Evolutionary conservation across 1,284 basidiomycete genomes (phyloP), one percentile per base, ranked within the genome.

Genomic region (Pisolithus thermaeus): DNA sequence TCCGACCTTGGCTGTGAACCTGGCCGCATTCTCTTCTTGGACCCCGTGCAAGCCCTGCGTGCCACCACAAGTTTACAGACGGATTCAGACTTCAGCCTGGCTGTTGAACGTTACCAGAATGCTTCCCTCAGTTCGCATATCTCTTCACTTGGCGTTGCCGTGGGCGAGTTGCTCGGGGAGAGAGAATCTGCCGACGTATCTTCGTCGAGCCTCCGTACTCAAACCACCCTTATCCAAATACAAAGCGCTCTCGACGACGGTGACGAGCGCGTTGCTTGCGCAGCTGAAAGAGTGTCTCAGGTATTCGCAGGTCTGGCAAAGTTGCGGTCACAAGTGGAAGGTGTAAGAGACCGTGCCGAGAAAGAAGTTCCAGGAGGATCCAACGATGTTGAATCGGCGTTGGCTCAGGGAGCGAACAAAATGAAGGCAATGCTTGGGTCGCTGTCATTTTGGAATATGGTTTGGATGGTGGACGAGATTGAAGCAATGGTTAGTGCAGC

Each of bases 391-490:
- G 66, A 68, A 20, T 67, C 72, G 32, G 81, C 82, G 1, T 56
- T 90, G 46, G 65, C 68, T 16, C 63, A 68, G 27, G 76, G 81
- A 1, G 69, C 72, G 51, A 70, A 67, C 46, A 72, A 76, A n/a
- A 73, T 92, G 54, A 70, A 73, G 55, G 51, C 62, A 3, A 71
- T 81, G 1, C 73, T 91, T 64, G 70, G 75, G 47, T 67, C 68
- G 4, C 66, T 91, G 56, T 79, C 76, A 8, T 90, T 85, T 81
- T 84, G 84, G 77, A 79, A 74, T 54, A 75, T 86, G 60, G 60
- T 86, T 7, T 79, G 77, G 73, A 70, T 78, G 7, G 80, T 88
- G 1, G 91, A 93, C 62, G 90, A 91, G 54, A 77, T 91, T 18
- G 80, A 76, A 8, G 67, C 71, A 35, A 74, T 83, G 28, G 67